These are phyloP conservation scores for Heimioporus sp. DNA, from an alignment of 768 basidiomycete genomes.

Conservation along the genomic window DNA sequence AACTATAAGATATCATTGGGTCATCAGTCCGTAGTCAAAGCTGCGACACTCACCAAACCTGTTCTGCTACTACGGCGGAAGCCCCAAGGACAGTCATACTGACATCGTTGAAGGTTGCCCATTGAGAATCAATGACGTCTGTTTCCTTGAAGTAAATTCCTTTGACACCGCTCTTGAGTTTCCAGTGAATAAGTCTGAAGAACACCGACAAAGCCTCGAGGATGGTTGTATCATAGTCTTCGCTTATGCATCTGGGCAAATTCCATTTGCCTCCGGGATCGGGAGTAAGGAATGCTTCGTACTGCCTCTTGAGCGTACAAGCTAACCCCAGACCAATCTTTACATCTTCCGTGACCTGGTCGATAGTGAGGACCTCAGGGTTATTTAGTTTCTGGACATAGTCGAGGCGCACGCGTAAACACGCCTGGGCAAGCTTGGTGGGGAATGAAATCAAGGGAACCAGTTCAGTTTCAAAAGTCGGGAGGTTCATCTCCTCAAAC, in stretches of 20 bases:
- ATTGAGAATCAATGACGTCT: constrained; percentile 94
- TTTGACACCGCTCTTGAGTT: constrained; percentile 88
- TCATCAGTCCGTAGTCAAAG: not conserved
- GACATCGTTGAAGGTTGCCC: constrained; percentile 92
- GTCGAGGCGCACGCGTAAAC: constrained; percentile 84
- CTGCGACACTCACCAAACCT: constrained; percentile 71
- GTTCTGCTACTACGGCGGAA: constrained; percentile 89
- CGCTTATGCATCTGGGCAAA: constrained; percentile 82
- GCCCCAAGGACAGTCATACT: constrained; percentile 86
- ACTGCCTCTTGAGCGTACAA: constrained; percentile 93
- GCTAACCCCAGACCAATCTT: constrained; percentile 89
- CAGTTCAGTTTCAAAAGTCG: constrained; percentile 85
- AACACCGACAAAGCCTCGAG: constrained; percentile 85
- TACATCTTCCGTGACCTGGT: constrained; percentile 92
- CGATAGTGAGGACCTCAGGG: constrained; percentile 86
- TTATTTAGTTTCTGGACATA: constrained; percentile 87
- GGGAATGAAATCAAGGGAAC: constrained; percentile 95
- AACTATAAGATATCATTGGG: constrained; percentile 43
- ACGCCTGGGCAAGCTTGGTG: constrained; percentile 89
- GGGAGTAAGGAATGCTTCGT: constrained; percentile 85
- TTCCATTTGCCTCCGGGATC: constrained; percentile 89
- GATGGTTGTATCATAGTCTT: constrained; percentile 88
- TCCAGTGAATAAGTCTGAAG: constrained; percentile 94
- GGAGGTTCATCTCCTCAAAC: constrained; percentile 88
- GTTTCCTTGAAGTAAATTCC: constrained; percentile 97